Percentiles rank a stretch among this genome's conserved stretches.
Evolutionary conservation across 495 filamentous ascomycete species (phyloP).

Genomic region (Elasticomyces elasticus): DNA sequence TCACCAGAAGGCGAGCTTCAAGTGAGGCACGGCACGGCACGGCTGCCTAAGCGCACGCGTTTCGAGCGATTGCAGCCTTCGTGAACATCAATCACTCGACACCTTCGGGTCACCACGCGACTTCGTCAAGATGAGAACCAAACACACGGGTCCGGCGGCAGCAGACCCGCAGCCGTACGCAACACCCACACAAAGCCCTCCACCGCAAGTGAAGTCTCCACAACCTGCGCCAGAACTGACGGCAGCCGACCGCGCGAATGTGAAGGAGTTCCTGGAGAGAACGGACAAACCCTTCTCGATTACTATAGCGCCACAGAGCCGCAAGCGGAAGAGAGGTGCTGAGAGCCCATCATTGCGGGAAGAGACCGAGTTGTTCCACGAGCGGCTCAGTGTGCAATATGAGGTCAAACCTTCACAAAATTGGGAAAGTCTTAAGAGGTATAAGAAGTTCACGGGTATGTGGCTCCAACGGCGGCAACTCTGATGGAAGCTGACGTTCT

Average conservation of each 20-base stretch:
- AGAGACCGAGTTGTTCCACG: conserved; percentile 15
- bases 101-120: too few relatives aligned
- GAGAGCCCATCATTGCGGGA: not conserved
- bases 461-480: not conserved
- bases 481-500: not conserved
- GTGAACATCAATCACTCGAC: too few relatives aligned
- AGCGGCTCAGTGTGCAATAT: conserved; percentile 12
- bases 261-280: conserved; percentile 13
- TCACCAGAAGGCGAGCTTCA: too few relatives aligned
- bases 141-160: not conserved
- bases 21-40: too few relatives aligned
- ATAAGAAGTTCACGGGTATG: conserved; percentile 29
- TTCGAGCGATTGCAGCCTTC: too few relatives aligned
- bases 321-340: conserved; percentile 15
- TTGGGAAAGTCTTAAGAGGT: conserved; percentile 25
- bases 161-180: not conserved
- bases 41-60: too few relatives aligned
- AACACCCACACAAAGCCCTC: not conserved
- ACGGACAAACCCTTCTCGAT: conserved; percentile 19
- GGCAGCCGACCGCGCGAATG: conserved; percentile 6
- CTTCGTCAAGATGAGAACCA: conserved; percentile 7
- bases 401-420: conserved; percentile 14
- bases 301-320: not conserved
- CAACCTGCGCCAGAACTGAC: conserved; percentile 13
- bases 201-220: conserved; percentile 9